phyloP scores from a whole-genome alignment of 163 green algal genomes.

The Trebouxiophyceae sp. region DNA sequence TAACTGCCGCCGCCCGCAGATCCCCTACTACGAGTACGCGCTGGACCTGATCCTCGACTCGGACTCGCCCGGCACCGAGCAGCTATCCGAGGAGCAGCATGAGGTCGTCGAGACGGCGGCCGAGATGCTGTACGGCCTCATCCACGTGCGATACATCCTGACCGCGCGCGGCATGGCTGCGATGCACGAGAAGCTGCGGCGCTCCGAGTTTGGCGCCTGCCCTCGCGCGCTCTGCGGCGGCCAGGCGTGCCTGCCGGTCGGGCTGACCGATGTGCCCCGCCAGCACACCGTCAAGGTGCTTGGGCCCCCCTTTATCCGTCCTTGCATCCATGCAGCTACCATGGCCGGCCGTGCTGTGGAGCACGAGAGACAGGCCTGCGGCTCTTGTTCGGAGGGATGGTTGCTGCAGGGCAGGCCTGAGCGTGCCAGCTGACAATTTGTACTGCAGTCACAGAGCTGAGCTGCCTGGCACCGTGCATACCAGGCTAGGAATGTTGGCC shows the following conservation, averaged over 20 bases:
- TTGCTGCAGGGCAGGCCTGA: too few relatives aligned
- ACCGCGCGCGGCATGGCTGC: conserved; percentile 68
- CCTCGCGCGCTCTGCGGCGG: conserved; percentile 85
- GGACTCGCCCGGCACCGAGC: conserved; percentile 77
- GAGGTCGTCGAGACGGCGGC: conserved; percentile 94
- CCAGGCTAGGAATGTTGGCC: too few relatives aligned
- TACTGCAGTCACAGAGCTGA: too few relatives aligned
- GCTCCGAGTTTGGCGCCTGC: conserved; percentile 92
- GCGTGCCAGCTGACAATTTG: too few relatives aligned
- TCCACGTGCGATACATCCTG: conserved; percentile 96
- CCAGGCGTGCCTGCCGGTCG: conserved; percentile 87
- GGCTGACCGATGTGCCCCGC: conserved; percentile 84
- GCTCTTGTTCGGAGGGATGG: too few relatives aligned
- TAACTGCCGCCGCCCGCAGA: conserved; percentile 34
- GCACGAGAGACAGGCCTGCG: too few relatives aligned
- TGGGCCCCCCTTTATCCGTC: too few relatives aligned
- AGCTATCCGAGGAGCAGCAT: conserved; percentile 95
- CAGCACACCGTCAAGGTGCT: conserved; percentile 94
- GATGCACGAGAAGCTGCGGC: conserved; percentile 98
- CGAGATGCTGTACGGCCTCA: conserved; percentile 97
- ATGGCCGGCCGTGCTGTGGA: too few relatives aligned
- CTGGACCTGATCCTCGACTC: conserved; percentile 97
- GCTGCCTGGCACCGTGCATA: too few relatives aligned
- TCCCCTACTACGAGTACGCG: conserved; percentile 99
- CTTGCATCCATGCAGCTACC: too few relatives aligned